Evolutionary conservation across 768 basidiomycete genomes (phyloP), one percentile per base, ranked within the genome.

Genomic region (Pulveroboletus frians): DNA sequence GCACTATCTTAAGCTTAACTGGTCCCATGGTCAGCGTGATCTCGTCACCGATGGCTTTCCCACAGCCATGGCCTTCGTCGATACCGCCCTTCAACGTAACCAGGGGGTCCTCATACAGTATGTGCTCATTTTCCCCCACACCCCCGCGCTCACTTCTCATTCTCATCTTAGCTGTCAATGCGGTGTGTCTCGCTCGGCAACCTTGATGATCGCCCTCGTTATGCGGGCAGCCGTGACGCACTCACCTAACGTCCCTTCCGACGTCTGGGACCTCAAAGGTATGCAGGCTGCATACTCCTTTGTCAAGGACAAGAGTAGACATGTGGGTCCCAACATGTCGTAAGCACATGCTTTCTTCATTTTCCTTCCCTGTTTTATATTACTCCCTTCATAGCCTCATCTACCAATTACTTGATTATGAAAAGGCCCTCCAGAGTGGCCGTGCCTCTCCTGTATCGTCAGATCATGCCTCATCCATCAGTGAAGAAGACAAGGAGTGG

Each of bases 1-100:
- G 77, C 81, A 91, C 67, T 93, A 94, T 64, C 84, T 92, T 69
- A 92, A 91, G 66, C 79, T 94, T 23, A 77, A 78, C 44, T 95
- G 92, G 93, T 92, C 90, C 20, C 92, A 95, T 63, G 92, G 92
- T n/a, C 89, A 94, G 69, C 77, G 86, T 48, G 86, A 95, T 65
- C 80, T 95, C 34, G 89, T 92, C 56, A 69, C 80, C 3, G 70
- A 79, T 35, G 91, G 90, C 41, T 92, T 93, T 68, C 80, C 81
- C 43, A 76, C 73, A 8, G 92, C 85, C 5, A 90, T 93, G 81
- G 67, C 77, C 17, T 94, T 92, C 54, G 78, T 86, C 49, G 92
- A 93, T 65, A 78, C 80, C 30, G 84, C 88, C 40, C 67, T 91
- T 46, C 74, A 77, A 46, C 83, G 86, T 56, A 82, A 82, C 46